phyloP scores from a whole-genome alignment of 371 early-diverging fungal genomes.

The Mucor velutinosus region DNA sequence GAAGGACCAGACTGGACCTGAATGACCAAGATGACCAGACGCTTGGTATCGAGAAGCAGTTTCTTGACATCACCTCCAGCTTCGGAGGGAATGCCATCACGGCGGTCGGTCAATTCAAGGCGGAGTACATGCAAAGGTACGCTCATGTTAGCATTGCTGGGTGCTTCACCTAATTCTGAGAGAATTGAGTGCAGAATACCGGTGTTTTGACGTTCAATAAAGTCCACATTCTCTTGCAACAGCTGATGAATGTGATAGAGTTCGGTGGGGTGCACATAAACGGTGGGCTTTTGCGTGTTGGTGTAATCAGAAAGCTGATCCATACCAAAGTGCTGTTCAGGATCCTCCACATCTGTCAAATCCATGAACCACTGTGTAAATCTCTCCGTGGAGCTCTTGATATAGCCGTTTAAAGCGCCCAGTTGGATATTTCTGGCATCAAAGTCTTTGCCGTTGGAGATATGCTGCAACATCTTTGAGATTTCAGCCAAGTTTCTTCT shows the following conservation, averaged over 20 bases:
- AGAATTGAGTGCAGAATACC: slow-evolving; percentile 86
- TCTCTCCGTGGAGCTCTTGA: slow-evolving; percentile 69
- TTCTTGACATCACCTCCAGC: slow-evolving; percentile 62
- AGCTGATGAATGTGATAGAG: slow-evolving; percentile 87
- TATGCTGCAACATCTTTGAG: slow-evolving; percentile 91
- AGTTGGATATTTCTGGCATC: slow-evolving; percentile 69
- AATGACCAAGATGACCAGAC: slow-evolving; percentile 83
- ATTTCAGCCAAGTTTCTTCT: slow-evolving; percentile 96
- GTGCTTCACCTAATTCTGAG: slow-evolving; percentile 81
- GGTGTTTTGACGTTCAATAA: slow-evolving; percentile 54
- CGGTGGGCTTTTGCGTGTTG: slow-evolving; percentile 82
- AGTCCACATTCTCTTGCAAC: slow-evolving; percentile 76
- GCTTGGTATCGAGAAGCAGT: slow-evolving; percentile 92
- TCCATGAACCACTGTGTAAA: slow-evolving; percentile 80
- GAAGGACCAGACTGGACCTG: slow-evolving; percentile 82
- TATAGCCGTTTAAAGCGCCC: slow-evolving; percentile 78
- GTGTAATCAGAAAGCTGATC: slow-evolving; percentile 89
- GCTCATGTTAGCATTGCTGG: slow-evolving; percentile 53
- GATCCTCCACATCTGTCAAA: slow-evolving; percentile 79
- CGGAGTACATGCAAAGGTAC: slow-evolving; percentile 67
- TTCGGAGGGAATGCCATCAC: slow-evolving; percentile 67
- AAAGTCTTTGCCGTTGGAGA: slow-evolving; percentile 82
- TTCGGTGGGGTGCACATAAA: slow-evolving; percentile 91
- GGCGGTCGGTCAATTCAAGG: slow-evolving; percentile 73
- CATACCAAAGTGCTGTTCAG: slow-evolving; percentile 91